Percentiles rank a stretch among this genome's conserved stretches.
These are phyloP conservation scores for Dinochytrium kinnereticum DNA, from an alignment of 371 early-diverging fungal species.

Conservation along the genomic window DNA sequence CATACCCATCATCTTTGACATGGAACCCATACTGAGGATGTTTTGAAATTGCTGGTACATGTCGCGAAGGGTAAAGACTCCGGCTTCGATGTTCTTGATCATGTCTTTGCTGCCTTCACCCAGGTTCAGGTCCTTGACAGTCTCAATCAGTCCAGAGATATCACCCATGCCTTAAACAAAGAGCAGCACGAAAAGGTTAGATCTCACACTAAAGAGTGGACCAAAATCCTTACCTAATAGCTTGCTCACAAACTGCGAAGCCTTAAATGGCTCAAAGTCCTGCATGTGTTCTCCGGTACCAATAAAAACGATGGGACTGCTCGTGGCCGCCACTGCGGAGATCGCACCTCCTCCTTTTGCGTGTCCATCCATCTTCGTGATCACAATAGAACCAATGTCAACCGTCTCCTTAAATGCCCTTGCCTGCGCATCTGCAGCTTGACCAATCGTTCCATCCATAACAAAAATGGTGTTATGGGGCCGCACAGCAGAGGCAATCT, in stretches of 20 bases:
- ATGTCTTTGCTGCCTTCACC: conserved; percentile 84
- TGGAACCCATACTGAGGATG: conserved; percentile 90
- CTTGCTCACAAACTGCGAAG: conserved; percentile 94
- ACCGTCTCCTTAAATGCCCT: conserved; percentile 95
- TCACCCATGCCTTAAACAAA: conserved; percentile 99
- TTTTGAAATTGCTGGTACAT: conserved; percentile 97
- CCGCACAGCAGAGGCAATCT: conserved; percentile 85
- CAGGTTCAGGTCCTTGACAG: conserved; percentile 89
- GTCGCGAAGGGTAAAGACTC: conserved; percentile 94
- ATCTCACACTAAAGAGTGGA: no score
- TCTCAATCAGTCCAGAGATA: conserved; percentile 91
- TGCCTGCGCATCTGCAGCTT: conserved; percentile 98
- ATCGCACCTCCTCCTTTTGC: conserved; percentile 99
- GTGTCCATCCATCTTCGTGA: conserved; percentile 99
- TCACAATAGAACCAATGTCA: conserved; percentile 97
- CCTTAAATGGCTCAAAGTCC: conserved; percentile 94
- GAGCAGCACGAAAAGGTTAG: no score
- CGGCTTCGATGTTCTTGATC: conserved; percentile 93
- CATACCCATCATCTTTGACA: conserved; percentile 96
- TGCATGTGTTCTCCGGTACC: conserved; percentile 99
- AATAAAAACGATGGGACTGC: conserved; percentile 97
- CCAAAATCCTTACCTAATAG: conserved; percentile 73
- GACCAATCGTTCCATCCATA: conserved; percentile 99
- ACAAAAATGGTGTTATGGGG: conserved; percentile 98
- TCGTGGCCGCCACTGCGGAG: conserved; percentile 98